Percentiles rank a stretch among this genome's conserved stretches.
Evolutionary conservation across 345 rosid genomes (phyloP).

Genomic region (Gossypium arboreum): DNA sequence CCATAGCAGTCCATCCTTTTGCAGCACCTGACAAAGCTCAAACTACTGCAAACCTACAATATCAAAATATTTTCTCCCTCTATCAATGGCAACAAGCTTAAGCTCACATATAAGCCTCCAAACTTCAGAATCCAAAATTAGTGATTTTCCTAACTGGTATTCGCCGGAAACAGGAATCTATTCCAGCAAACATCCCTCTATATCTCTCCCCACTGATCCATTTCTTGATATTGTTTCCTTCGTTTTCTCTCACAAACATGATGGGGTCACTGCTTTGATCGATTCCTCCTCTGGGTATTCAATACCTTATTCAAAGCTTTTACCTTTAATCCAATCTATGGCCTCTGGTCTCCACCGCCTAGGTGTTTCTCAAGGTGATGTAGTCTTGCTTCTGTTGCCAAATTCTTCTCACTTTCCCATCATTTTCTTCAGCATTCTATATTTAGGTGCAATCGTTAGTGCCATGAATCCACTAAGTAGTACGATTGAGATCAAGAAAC

Average conservation of each 20-base stretch:
- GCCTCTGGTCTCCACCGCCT: slow-evolving; percentile 52
- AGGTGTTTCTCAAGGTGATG: slow-evolving; percentile 61
- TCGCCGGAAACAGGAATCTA: slow-evolving; percentile 57
- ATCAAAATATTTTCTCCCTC: not conserved
- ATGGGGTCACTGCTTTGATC: slow-evolving; percentile 42
- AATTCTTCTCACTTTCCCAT: slow-evolving; percentile 65
- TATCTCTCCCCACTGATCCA: slow-evolving; percentile 47
- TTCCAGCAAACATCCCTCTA: slow-evolving; percentile 43
- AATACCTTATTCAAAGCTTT: slow-evolving; percentile 46
- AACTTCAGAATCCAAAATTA: not conserved
- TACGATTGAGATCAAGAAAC: slow-evolving; percentile 46
- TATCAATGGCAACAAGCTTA: slow-evolving; percentile 9
- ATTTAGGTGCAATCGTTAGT: slow-evolving; percentile 59
- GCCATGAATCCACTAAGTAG: slow-evolving; percentile 62
- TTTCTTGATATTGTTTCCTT: slow-evolving; percentile 58
- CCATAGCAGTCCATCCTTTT: not conserved
- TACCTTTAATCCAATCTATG: slow-evolving; percentile 41
- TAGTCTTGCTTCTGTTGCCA: slow-evolving; percentile 61
- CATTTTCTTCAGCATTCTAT: slow-evolving; percentile 52
- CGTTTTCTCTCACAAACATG: slow-evolving; percentile 53
- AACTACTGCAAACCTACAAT: not conserved
- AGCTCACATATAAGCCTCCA: slow-evolving; percentile 8
- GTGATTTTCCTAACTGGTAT: slow-evolving; percentile 31
- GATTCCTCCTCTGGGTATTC: slow-evolving; percentile 63
- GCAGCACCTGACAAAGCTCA: not conserved